Conservation (phyloP, 768 basidiomycete species). For the Serendipita vermifera region DNA sequence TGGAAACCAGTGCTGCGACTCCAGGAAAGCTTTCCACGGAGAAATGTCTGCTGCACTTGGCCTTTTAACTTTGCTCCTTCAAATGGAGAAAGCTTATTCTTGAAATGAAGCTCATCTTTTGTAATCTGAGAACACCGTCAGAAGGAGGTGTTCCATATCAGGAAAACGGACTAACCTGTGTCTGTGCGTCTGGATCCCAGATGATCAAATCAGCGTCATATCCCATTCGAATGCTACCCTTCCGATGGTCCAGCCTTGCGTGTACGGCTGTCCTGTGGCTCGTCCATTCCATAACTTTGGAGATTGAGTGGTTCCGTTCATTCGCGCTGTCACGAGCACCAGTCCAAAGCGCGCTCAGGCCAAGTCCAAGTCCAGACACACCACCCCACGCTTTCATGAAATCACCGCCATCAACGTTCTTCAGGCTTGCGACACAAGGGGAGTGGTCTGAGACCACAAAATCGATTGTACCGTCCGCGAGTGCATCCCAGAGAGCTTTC, state of each 20-base stretch:
- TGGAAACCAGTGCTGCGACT: neutral
- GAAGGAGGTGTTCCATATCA: conserved; percentile 26
- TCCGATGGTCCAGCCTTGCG: conserved; percentile 52
- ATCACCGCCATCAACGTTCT: conserved; percentile 60
- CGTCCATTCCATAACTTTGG: conserved; percentile 62
- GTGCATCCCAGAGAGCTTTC: conserved; percentile 65
- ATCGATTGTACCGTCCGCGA: conserved; percentile 74
- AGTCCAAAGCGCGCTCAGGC: conserved; percentile 80
- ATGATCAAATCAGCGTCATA: conserved; percentile 78
- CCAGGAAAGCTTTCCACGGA: conserved; percentile 67
- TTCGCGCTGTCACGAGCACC: too few relatives aligned
- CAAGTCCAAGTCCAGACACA: conserved; percentile 81
- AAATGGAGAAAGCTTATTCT: conserved; percentile 90
- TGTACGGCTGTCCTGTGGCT: conserved; percentile 62
- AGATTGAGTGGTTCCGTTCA: conserved; percentile 45
- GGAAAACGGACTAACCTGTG: conserved; percentile 19
- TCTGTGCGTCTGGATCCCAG: conserved; percentile 48
- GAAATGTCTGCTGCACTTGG: conserved; percentile 58
- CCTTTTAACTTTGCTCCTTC: conserved; percentile 61
- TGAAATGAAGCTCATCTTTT: conserved; percentile 63
- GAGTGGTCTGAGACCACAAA: conserved; percentile 95
- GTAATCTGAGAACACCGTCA: conserved; percentile 46
- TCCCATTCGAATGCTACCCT: conserved; percentile 63
- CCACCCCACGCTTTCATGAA: conserved; percentile 93
- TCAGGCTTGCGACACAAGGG: conserved; percentile 73